Percentiles rank a stretch among this genome's conserved stretches.
These are phyloP conservation scores for Ailanthus altissimus DNA, from an alignment of 345 rosid species.

Conservation along the genomic window DNA sequence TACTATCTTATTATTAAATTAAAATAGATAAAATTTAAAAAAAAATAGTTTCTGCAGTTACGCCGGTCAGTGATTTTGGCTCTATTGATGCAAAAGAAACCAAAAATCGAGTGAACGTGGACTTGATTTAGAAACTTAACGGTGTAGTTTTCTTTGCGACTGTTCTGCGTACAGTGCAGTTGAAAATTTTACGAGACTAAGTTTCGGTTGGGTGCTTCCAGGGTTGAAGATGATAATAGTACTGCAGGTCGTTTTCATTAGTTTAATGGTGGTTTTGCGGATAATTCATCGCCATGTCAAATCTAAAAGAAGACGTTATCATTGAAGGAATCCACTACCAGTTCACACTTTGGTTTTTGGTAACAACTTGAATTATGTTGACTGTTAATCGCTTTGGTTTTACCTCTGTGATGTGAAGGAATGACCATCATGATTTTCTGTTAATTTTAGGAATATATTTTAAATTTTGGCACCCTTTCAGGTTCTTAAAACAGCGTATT, in stretches of 20 bases:
- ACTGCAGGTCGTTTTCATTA: slow-evolving; percentile 40
- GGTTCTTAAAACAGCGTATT: not conserved
- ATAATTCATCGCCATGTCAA: slow-evolving; percentile 27
- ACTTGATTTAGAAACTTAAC: slow-evolving; percentile 44
- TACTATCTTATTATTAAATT: no score
- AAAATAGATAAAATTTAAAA: no score
- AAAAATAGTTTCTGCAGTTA: no score
- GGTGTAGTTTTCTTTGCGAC: slow-evolving; percentile 30
- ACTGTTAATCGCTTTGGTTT: not conserved
- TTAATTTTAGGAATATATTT: not conserved
- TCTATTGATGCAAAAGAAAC: slow-evolving; percentile 32
- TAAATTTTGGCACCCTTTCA: not conserved
- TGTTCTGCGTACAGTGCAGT: not conserved
- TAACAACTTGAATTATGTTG: slow-evolving; percentile 16
- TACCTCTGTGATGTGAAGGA: not conserved
- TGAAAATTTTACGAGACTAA: slow-evolving; percentile 9
- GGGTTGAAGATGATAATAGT: slow-evolving; percentile 58
- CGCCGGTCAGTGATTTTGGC: slow-evolving; percentile 18
- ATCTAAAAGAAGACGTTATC: slow-evolving; percentile 43
- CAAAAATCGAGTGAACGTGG: slow-evolving; percentile 22
- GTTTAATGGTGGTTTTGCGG: slow-evolving; percentile 32
- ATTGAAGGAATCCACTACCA: slow-evolving; percentile 9
- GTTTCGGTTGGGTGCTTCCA: slow-evolving; percentile 37
- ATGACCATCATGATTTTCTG: not conserved
- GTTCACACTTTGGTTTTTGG: not conserved